Evolutionary conservation across 1,139 yeast species (phyloP), one percentile per base, ranked within the genome.

Genomic region (Insectozyma bohioensis): DNA sequence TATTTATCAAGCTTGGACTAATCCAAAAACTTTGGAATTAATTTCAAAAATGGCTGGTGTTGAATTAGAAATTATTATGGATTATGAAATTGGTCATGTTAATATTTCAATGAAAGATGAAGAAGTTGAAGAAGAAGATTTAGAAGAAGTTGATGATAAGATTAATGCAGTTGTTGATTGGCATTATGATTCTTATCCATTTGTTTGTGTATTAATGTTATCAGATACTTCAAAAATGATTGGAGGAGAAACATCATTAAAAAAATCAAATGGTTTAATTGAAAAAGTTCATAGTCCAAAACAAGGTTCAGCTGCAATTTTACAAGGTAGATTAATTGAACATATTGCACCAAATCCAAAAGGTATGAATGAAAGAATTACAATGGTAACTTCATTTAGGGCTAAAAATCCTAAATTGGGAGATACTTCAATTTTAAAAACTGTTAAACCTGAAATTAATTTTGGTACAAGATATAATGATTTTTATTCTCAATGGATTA

Each of bases 121-220:
- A 22, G 54, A 50, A 24, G 41, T 24, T n/a, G 21, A 29, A n/a
- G 34, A 29, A 20, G 35, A 29, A 36, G 16, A 50, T 43, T 12
- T 44, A 33, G 10, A 35, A 6, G 19, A 42, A 5, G 47, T 56
- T 15, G 59, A 59, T 12, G 54, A 51, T 6, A 66, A 67, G 19
- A 61, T 72, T 30, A 76, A 76, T 13, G 78, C 76, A 25, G 63
- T 74, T 30, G 78, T 74, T 18, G 72, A 74, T 16, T 77, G 82
- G 83, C 82, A 77, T 56, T 51, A 61, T 35, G 83, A 77, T 50
- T 67, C 78, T 22, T 75, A 74, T 36, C 82, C 81, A 8, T 74
- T 74, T 51, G 82, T 77, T n/a, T 76, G 81, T 54, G 82, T 77
- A 12, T 58, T 77, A 34, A 77, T 77, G 83, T 50, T 77, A 24